These are phyloP conservation scores for Ilex asprella DNA, from an alignment of 257 asterid species.

Conservation along the genomic window DNA sequence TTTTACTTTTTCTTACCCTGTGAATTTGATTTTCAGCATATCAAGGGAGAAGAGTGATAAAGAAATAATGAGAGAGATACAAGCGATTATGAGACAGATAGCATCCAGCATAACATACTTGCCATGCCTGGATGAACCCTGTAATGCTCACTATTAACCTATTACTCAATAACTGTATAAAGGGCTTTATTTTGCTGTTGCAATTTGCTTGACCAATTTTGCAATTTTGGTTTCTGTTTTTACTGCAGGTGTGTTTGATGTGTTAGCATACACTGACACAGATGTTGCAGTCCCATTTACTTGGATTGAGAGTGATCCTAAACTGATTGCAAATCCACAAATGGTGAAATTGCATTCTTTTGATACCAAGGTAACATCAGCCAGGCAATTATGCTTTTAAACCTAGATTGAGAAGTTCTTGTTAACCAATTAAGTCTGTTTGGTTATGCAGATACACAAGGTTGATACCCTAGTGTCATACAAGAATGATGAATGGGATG, in stretches of 20 bases:
- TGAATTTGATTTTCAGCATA: conserved; percentile 34
- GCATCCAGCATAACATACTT: conserved; percentile 92
- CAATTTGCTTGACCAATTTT: background rate
- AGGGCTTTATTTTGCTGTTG: too few species aligned
- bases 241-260: conserved; percentile 68
- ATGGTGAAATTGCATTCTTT: conserved; percentile 93
- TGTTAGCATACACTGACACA: conserved; percentile 74
- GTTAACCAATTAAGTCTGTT: conserved; percentile 1
- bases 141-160: conserved; percentile 26
- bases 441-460: conserved; percentile 77
- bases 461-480: conserved; percentile 89
- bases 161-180: too few species aligned
- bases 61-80: conserved; percentile 95
- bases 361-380: conserved; percentile 69
- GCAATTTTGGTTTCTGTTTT: conserved; percentile 8
- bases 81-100: conserved; percentile 94
- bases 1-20: conserved; percentile 4
- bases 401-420: background rate
- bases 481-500: conserved; percentile 88
- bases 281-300: conserved; percentile 82
- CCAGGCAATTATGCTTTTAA: background rate
- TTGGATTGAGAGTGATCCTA: conserved; percentile 98
- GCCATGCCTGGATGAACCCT: conserved; percentile 94
- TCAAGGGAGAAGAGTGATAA: conserved; percentile 90
- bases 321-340: conserved; percentile 80